Base-by-base conservation (phyloP, 176 grass and related monocot species). In the Puya raimondii region DNA sequence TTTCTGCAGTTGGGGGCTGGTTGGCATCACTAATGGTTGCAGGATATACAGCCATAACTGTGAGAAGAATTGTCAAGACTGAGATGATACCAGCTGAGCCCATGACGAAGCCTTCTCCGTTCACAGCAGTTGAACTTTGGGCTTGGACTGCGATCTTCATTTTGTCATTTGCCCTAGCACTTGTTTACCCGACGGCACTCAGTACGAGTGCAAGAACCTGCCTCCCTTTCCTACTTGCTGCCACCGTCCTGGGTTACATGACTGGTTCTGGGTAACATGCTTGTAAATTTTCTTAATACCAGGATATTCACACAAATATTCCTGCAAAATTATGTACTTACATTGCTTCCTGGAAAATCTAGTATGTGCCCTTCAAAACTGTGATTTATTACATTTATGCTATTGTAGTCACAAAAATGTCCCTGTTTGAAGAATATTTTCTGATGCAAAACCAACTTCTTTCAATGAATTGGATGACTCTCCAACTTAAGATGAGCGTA, bases 241-340 rank as follows among this genome's bases (percentile, higher is more conserved):
- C 89, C 51, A 97, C 82, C 47, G 89, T 90, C 22, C 64, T 92
- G 72, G 94, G 89, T 75, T 97, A 90, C 83, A 90, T 97, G 84
- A 69, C 88, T 83, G 89, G 94, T 86, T 84, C 89, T 74, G 82
- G 94, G 94, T 97, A 92, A 92, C 81, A 67, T 66, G 17, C 66
- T 72, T 71, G 61, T 29, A 27, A 42, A 27, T 13, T 21, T 47
- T 15, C n/a, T 61, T 20, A 61, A 61, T 0, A 21, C 4, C 33
- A 7, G 33, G 33, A 42, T 42, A 5, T 42, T 42, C 7, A 42
- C 33, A 7, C 33, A 42, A 42, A 6, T 42, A 42, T 42, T 42
- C 5, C 33, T 42, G 33, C 33, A 42, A 42, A 42, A 42, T 42
- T 42, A 42, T 42, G 33, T 8, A 7, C 7, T 42, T 42, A 42